These are phyloP conservation scores for Ehretia macrophylla DNA, from an alignment of 257 asterid genomes.

Conservation along the genomic window DNA sequence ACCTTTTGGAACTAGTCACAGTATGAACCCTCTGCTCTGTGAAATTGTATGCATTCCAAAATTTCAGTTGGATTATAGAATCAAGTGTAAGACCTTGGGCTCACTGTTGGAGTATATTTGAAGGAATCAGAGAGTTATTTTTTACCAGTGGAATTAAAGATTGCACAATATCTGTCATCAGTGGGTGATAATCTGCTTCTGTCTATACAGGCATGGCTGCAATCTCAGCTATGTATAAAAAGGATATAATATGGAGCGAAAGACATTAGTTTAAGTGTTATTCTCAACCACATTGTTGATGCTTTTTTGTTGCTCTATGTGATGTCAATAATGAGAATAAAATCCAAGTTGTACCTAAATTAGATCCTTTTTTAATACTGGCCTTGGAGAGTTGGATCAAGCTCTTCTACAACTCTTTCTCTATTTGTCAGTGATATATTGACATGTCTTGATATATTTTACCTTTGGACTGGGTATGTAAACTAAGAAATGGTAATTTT, in stretches of 20 bases:
- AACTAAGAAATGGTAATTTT: no score
- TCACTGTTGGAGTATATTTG: conserved; percentile 25
- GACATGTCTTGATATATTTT: no score
- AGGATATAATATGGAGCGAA: background rate
- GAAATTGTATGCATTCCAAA: no score
- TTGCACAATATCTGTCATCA: conserved; percentile 77
- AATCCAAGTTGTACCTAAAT: conserved; percentile 44
- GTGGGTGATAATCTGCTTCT: conserved; percentile 76
- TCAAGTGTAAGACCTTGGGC: conserved; percentile 18
- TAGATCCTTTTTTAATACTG: conserved; percentile 58
- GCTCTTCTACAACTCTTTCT: conserved; percentile 54
- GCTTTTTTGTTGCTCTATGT: background rate
- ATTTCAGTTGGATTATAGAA: no score
- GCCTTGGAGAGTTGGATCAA: conserved; percentile 60
- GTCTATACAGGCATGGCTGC: conserved; percentile 80
- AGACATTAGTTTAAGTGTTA: background rate
- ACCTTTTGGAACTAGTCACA: no score
- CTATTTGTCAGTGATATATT: conserved; percentile 41
- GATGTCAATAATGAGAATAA: background rate
- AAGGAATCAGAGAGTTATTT: conserved; percentile 38
- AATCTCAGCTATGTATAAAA: conserved; percentile 65
- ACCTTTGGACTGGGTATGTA: no score
- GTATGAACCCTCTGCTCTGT: no score
- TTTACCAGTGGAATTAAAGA: conserved; percentile 67
- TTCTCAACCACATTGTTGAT: background rate